These are phyloP conservation scores for Cladosporium sphaerospermum DNA, from an alignment of 2,329 filamentous ascomycete genomes.

Conservation along the genomic window DNA sequence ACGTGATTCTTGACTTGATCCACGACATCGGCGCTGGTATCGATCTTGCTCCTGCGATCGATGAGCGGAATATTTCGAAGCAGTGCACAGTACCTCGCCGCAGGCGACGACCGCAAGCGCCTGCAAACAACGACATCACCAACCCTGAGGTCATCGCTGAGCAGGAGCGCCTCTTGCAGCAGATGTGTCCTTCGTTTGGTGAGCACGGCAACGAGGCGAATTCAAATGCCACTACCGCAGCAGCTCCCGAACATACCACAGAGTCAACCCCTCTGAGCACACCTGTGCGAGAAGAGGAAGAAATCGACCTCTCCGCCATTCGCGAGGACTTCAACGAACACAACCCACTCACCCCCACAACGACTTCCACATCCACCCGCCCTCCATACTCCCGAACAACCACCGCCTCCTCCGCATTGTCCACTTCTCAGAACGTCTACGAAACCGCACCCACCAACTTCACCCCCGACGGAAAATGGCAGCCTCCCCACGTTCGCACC, in stretches of 20 bases:
- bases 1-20: slow-evolving; percentile 62
- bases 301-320: slow-evolving; percentile 30
- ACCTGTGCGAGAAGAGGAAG: slow-evolving; percentile 28
- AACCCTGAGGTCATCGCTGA: slow-evolving; percentile 39
- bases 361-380: slow-evolving; percentile 12
- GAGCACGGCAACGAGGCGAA: slow-evolving; percentile 9
- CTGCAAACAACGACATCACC: slow-evolving; percentile 27
- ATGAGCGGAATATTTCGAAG: slow-evolving; percentile 52
- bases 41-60: slow-evolving; percentile 62
- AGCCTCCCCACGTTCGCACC: slow-evolving; percentile 28
- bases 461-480: slow-evolving; percentile 30
- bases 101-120: slow-evolving; percentile 29
- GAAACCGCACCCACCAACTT: slow-evolving; percentile 27
- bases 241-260: not conserved
- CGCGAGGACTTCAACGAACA: slow-evolving; percentile 24
- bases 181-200: slow-evolving; percentile 41
- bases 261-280: slow-evolving; percentile 10
- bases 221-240: not conserved
- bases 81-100: slow-evolving; percentile 44
- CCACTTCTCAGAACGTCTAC: slow-evolving; percentile 29
- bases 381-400: slow-evolving; percentile 21
- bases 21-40: slow-evolving; percentile 66
- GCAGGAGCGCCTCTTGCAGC: slow-evolving; percentile 43
- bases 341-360: not conserved
- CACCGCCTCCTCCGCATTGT: slow-evolving; percentile 22